These are phyloP conservation scores for Apiospora arundinis DNA, from an alignment of 2,329 filamentous ascomycete genomes.

Conservation along the genomic window DNA sequence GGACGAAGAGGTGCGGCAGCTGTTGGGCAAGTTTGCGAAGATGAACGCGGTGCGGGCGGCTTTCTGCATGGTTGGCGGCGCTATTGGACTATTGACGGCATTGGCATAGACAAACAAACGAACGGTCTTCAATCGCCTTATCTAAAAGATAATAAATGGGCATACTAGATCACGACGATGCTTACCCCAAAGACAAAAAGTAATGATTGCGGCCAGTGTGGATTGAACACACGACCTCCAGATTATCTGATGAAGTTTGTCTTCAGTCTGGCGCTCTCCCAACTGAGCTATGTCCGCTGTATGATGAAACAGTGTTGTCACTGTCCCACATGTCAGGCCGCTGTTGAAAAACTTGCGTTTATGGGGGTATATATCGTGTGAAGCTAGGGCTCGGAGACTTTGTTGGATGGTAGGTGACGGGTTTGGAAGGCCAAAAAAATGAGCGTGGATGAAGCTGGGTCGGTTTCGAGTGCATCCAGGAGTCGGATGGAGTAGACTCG, in stretches of 20 bases:
- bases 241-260: constrained; percentile 9
- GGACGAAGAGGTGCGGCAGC: neutral
- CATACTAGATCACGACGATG: too few relatives aligned
- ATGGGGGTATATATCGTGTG: too few relatives aligned
- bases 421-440: neutral
- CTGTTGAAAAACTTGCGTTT: neutral
- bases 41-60: constrained; percentile 23
- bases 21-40: constrained; percentile 19
- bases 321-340: neutral
- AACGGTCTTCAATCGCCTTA: too few relatives aligned
- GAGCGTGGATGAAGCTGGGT: too few relatives aligned
- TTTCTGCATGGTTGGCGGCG: neutral
- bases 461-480: too few relatives aligned
- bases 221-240: constrained; percentile 22
- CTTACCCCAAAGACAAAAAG: neutral
- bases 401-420: neutral
- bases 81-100: neutral
- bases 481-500: too few relatives aligned
- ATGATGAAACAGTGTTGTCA: constrained; percentile 2
- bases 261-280: constrained; percentile 22
- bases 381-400: neutral
- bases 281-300: constrained; percentile 22
- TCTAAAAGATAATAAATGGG: too few relatives aligned
- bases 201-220: constrained; percentile 12
- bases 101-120: neutral